Percentiles rank a stretch among this genome's conserved stretches.
phyloP scores from a whole-genome alignment of 1,284 basidiomycete species.

The Rhizoctonia solani region DNA sequence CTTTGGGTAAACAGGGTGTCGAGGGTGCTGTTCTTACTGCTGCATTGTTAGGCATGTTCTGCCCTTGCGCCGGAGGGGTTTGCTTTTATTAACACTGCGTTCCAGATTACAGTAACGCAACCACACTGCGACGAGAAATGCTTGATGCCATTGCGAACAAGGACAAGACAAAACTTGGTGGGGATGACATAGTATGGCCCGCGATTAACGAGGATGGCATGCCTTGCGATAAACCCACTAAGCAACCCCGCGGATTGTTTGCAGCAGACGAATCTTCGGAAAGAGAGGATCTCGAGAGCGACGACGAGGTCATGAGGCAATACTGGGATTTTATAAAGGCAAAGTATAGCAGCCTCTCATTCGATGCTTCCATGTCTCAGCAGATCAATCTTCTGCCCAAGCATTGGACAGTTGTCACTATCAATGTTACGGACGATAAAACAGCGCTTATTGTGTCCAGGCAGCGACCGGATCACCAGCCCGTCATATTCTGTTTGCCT shows the following conservation, averaged over 20 bases:
- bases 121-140: slow-evolving; percentile 81
- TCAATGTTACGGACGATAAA: slow-evolving; percentile 81
- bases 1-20: slow-evolving; percentile 63
- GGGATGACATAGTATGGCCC: slow-evolving; percentile 74
- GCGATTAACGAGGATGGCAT: slow-evolving; percentile 45
- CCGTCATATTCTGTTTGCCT: slow-evolving; percentile 87
- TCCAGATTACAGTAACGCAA: slow-evolving; percentile 66
- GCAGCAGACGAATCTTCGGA: slow-evolving; percentile 42
- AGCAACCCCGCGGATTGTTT: neutral
- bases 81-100: neutral
- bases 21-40: slow-evolving; percentile 60
- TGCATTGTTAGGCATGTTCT: slow-evolving; percentile 59
- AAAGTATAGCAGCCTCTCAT: slow-evolving; percentile 56
- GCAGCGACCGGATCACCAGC: slow-evolving; percentile 63
- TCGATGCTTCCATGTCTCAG: slow-evolving; percentile 51
- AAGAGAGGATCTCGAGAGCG: slow-evolving; percentile 47
- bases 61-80: too few relatives aligned
- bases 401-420: slow-evolving; percentile 85
- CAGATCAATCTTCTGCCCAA: slow-evolving; percentile 61
- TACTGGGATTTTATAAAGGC: slow-evolving; percentile 65
- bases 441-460: slow-evolving; percentile 84
- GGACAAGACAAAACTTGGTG: slow-evolving; percentile 38
- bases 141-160: slow-evolving; percentile 67
- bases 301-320: slow-evolving; percentile 45
- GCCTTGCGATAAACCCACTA: slow-evolving; percentile 36